Base-by-base conservation (phyloP, 176 grass and related monocot genomes). In the Paspalum notatum region DNA sequence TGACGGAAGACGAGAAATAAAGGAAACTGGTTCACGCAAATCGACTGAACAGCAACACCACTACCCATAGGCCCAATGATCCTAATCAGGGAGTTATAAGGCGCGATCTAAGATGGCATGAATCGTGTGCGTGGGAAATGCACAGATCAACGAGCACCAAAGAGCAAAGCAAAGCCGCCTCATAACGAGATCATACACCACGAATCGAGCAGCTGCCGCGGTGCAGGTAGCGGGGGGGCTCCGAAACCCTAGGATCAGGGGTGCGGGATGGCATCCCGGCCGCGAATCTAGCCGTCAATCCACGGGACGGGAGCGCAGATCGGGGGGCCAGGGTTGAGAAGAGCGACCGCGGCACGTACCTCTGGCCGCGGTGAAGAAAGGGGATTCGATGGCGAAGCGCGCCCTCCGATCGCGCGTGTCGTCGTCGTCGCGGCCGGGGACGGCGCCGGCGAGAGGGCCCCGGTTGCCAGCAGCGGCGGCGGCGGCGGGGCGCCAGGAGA, bases 401-500 rank as follows among this genome's bases (percentile, higher is more conserved):
- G 72, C 55, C 57, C 22, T 81, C 22, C 75, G 57, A 11, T 81
- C 55, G 26, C 55, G 46, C 5, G 66, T 26, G 56, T n/a, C 43
- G 24, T 80, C 77, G 3, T 81, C 87, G 39, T 66, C 63, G 47
- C 62, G 59, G 45, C 58, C 13, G 61, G 87, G 78, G 7, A 74
- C 53, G 47, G 62, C 55, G 7, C 62, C 87, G 47, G 71, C 10
- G 71, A 89, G 71, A 25, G 62, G 82, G 25, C 26, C 51, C 49
- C 82, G 40, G 42, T 16, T 40, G 58, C 38, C 77, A n/a, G 70
- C 49, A 2, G 57, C 49, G 43, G 77, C 49, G 7, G 77, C 87
- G 17, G 87, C 71, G 48, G 65, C 72, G 41, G 87, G 58, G 66
- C 87, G 87, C 83, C 87, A 85, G 10, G 83, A 40, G 48, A 85